Percentiles rank a stretch among this genome's conserved stretches.
Conservation (phyloP, 345 rosid species). For the Turnera subulata region DNA sequence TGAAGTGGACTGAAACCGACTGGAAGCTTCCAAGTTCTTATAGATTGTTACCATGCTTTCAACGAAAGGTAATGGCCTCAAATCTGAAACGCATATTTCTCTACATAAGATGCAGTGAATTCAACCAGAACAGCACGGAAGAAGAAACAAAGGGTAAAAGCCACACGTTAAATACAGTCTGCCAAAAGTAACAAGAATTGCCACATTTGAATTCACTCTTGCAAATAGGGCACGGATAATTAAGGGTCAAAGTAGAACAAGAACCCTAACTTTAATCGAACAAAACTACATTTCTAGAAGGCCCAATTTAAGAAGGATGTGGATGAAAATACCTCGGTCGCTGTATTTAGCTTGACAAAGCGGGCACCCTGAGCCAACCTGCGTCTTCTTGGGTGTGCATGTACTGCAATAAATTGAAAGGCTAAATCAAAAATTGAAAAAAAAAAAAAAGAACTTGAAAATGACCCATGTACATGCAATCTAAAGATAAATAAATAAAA, state of each 20-base stretch:
- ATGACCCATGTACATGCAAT: no score
- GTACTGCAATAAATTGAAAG: constrained; percentile 38
- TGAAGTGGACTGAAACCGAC: constrained; percentile 22
- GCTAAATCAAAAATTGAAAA: background rate
- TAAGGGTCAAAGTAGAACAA: no score
- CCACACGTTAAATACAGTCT: no score
- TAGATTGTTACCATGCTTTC: constrained; percentile 60
- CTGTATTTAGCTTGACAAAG: constrained; percentile 41
- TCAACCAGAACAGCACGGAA: no score
- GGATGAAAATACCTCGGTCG: constrained; percentile 30
- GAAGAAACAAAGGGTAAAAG: no score
- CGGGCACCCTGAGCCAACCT: constrained; percentile 44
- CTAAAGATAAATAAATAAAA: background rate
- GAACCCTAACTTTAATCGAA: no score
- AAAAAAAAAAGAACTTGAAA: background rate
- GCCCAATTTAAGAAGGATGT: no score
- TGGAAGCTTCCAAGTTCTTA: constrained; percentile 53
- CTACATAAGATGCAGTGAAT: no score
- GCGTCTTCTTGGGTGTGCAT: constrained; percentile 36
- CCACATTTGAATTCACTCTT: no score
- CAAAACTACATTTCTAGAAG: no score
- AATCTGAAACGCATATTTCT: constrained; percentile 33
- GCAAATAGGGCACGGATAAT: no score
- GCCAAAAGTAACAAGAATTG: no score
- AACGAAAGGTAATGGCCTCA: constrained; percentile 46